Evolutionary conservation across 2,329 filamentous ascomycete genomes (phyloP).

Genomic region (Cytospora chrysosperma): DNA sequence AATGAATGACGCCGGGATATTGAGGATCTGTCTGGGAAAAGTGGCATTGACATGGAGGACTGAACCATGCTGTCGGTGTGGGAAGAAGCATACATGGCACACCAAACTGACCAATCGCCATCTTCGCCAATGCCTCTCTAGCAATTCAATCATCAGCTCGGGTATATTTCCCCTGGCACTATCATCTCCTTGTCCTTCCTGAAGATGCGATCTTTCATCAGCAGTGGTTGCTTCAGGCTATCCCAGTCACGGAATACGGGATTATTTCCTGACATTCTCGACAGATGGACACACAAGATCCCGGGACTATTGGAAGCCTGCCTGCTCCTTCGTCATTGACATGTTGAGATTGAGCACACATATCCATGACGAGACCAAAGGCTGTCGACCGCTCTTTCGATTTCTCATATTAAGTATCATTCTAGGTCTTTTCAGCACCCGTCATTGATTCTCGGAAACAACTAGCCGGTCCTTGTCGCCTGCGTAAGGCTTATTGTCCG

Average conservation of each 20-base stretch:
- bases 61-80: not conserved
- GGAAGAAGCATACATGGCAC: not conserved
- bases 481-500: not conserved
- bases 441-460: not conserved
- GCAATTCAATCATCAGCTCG: not conserved
- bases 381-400: slow-evolving; percentile 5
- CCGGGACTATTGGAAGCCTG: not conserved
- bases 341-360: not conserved
- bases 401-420: not conserved
- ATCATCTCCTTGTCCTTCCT: not conserved
- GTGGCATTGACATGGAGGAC: not conserved
- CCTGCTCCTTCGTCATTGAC: not conserved
- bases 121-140: not conserved
- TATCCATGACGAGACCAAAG: not conserved
- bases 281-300: not conserved
- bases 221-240: not conserved
- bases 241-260: not conserved
- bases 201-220: not conserved
- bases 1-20: not conserved
- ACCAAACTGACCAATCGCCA: not conserved
- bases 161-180: not conserved
- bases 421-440: not conserved
- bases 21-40: not conserved
- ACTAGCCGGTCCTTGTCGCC: slow-evolving; percentile 4
- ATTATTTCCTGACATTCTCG: not conserved